Percentiles rank a stretch among this genome's conserved stretches.
Conservation (phyloP, 2,329 filamentous ascomycete species). For the Rugonectria rugulosa region DNA sequence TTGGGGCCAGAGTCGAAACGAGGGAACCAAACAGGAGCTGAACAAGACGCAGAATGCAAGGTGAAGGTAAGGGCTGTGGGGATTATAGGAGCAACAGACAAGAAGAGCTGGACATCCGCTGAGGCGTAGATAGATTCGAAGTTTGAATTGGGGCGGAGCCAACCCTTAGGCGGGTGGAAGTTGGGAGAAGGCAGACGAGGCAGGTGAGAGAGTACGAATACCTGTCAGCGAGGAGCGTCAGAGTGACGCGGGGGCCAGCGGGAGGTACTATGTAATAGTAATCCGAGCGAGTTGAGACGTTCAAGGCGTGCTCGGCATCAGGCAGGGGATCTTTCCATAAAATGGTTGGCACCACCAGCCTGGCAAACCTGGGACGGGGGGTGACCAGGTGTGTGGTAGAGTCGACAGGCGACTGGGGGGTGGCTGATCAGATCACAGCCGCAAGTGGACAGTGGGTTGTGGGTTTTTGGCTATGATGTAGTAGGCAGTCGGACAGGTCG, state of each 20-base stretch:
- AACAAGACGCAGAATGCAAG: background rate
- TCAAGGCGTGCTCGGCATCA: conserved; percentile 15
- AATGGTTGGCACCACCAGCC: conserved; percentile 20
- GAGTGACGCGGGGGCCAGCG: conserved; percentile 18
- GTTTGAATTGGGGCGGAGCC: conserved; percentile 16
- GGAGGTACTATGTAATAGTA: conserved; percentile 18
- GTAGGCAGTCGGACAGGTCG: conserved; percentile 6
- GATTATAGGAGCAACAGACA: conserved; percentile 1
- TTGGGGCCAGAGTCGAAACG: background rate
- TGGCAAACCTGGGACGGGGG: conserved; percentile 14
- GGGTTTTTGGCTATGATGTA: conserved; percentile 2
- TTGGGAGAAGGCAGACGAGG: conserved; percentile 9
- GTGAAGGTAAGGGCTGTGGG: conserved; percentile 2
- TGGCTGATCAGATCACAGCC: conserved; percentile 16
- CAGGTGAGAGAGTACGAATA: too few relatives aligned
- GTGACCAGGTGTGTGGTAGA: conserved; percentile 11
- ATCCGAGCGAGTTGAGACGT: conserved; percentile 18
- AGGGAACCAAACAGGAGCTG: background rate
- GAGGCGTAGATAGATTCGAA: conserved; percentile 11
- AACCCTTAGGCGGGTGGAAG: conserved; percentile 8
- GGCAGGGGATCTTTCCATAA: conserved; percentile 15
- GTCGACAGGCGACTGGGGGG: conserved; percentile 3
- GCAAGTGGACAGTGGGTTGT: conserved; percentile 5
- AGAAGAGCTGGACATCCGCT: conserved; percentile 3
- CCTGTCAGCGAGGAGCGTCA: conserved; percentile 15